A percentile compares a stretch with the other conserved stretches of the same genome.
Evolutionary conservation across 2,329 filamentous ascomycete genomes (phyloP).

Genomic region (Verticillium zaregamsianum): DNA sequence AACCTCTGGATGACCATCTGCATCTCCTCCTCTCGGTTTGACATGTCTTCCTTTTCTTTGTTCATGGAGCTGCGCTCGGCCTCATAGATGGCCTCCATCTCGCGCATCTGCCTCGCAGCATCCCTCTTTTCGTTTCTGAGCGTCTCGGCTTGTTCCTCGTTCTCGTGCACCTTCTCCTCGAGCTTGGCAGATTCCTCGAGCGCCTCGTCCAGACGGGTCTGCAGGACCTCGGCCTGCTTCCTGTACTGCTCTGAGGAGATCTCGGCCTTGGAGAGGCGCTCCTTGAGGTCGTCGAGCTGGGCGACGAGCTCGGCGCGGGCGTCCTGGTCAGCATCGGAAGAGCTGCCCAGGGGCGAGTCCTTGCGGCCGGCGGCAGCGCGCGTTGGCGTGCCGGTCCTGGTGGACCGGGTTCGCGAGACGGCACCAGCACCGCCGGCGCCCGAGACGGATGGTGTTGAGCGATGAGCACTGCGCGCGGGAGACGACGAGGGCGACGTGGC

Average conservation of each 20-base stretch:
- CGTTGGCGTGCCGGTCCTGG: conserved; percentile 60
- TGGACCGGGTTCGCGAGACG: conserved; percentile 57
- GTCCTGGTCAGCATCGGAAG: conserved; percentile 60
- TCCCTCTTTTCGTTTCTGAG: conserved; percentile 85
- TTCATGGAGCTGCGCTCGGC: conserved; percentile 81
- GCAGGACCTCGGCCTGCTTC: conserved; percentile 81
- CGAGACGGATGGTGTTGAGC: conserved; percentile 42
- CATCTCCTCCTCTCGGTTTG: conserved; percentile 82
- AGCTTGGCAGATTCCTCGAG: conserved; percentile 77
- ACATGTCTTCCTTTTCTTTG: conserved; percentile 88
- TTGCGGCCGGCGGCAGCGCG: conserved; percentile 62
- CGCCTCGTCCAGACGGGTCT: conserved; percentile 81
- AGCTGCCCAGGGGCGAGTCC: conserved; percentile 43
- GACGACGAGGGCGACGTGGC: conserved; percentile 19
- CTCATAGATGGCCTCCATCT: conserved; percentile 91
- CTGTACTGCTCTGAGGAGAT: conserved; percentile 70
- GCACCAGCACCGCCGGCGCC: conserved; percentile 34
- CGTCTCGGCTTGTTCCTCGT: conserved; percentile 75
- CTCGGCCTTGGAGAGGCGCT: conserved; percentile 78
- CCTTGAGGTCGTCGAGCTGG: conserved; percentile 78
- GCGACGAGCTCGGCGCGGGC: conserved; percentile 75
- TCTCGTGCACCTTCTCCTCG: conserved; percentile 84
- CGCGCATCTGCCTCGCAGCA: conserved; percentile 74
- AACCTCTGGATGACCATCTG: conserved; percentile 84
- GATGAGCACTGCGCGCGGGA: conserved; percentile 24